Conservation (phyloP, 768 basidiomycete genomes). For the Suillus variegatus region DNA sequence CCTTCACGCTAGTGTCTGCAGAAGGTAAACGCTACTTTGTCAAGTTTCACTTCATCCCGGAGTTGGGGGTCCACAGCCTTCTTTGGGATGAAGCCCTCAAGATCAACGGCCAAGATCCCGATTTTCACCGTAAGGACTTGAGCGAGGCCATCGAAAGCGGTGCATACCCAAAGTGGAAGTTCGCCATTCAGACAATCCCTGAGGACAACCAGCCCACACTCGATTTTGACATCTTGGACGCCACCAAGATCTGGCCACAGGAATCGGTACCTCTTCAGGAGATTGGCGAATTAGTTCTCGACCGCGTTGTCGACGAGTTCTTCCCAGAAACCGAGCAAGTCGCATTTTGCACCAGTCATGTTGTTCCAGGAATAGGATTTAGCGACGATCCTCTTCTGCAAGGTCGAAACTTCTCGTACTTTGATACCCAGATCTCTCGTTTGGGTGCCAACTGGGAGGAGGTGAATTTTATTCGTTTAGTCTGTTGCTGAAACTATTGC, state of each 20-base stretch:
- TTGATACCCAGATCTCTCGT: constrained; percentile 81
- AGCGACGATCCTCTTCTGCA: constrained; percentile 81
- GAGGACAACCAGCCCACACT: constrained; percentile 78
- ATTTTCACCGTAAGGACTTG: constrained; percentile 87
- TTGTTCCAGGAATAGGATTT: constrained; percentile 68
- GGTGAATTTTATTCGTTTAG: constrained; percentile 31
- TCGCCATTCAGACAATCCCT: constrained; percentile 66
- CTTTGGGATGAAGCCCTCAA: constrained; percentile 93
- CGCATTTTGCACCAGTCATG: constrained; percentile 75
- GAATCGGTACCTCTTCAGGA: constrained; percentile 75
- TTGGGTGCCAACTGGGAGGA: constrained; percentile 81
- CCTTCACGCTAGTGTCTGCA: constrained; percentile 72
- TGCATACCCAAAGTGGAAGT: constrained; percentile 72
- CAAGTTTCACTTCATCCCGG: constrained; percentile 84
- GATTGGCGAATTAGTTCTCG: constrained; percentile 74
- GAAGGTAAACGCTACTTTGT: constrained; percentile 75
- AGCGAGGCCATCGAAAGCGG: constrained; percentile 79
- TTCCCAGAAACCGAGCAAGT: constrained; percentile 89
- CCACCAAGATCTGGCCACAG: constrained; percentile 86
- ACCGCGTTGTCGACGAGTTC: constrained; percentile 69
- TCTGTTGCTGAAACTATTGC: not conserved
- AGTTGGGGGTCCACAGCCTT: constrained; percentile 81
- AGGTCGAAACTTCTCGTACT: constrained; percentile 85
- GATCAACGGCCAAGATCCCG: constrained; percentile 81
- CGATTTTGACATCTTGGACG: constrained; percentile 86